Base-by-base conservation (phyloP, 345 rosid species). In the Euphorbia lathyris region DNA sequence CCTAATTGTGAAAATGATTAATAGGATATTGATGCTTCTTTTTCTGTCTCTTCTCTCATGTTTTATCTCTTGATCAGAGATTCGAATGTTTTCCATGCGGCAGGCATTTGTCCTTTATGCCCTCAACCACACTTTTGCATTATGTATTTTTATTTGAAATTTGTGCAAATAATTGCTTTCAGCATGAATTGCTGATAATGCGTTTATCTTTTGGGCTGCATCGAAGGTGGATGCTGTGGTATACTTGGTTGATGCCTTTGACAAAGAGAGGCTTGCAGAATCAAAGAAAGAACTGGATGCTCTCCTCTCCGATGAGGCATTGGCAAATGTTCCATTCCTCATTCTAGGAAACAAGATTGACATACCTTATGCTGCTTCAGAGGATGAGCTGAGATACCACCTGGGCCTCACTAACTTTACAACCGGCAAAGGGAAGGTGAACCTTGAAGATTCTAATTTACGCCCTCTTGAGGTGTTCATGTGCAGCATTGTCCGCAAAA, bases 401-500 rank as follows among this genome's bases (percentile, higher is more conserved):
- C 76, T 88, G 25, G 93, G 96, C 45, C 81, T 90, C 26, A 83
- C 90, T 23, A 86, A 83, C 75, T 90, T 90, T 84, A 90, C 96
- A 14, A 88, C 96, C 0, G 93, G 96, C 59, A 90, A 90, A 72
- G 87, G 82, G 9, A 87, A 77, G 68, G 89, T 86, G 11, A 81
- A 63, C 66, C 80, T 90, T 5, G 80, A 66, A 16, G 83, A 82
- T 34, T 64, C 87, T 19, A 76, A 55, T 30, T 74, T 90, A 43
- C 88, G 96, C 45, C 93, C 93, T 5, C 80, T 90, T 3, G 93
- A 90, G 80, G 91, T 90, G 58, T 90, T 83, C 50, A 90, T 86
- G 96, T 90, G 96, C 79, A 90, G 91, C 85, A 85, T 90, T 8
- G 96, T 90, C 42, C 88, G 91, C 63, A 87, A 86, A 79, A 90